Conservation (phyloP, 2,329 filamentous ascomycete genomes). For the Colletotrichum musae region DNA sequence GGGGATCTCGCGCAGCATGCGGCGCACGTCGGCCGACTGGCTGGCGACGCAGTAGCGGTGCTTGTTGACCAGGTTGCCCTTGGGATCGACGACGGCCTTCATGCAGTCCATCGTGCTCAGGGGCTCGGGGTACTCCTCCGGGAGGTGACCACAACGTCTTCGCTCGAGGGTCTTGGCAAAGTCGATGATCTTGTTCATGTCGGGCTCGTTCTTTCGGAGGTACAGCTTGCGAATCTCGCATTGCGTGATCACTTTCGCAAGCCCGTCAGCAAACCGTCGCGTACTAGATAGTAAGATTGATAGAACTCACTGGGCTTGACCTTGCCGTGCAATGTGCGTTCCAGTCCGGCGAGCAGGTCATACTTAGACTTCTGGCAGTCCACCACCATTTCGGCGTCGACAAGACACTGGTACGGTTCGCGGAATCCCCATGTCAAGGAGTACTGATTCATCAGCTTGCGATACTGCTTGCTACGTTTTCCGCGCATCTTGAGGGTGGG, state of each 20-base stretch:
- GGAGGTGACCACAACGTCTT: constrained; percentile 83
- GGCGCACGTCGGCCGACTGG: constrained; percentile 76
- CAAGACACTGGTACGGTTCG: constrained; percentile 92
- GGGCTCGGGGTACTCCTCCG: constrained; percentile 78
- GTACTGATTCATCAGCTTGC: constrained; percentile 95
- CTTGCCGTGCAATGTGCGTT: constrained; percentile 88
- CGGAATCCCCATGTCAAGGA: constrained; percentile 90
- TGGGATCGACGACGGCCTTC: constrained; percentile 82
- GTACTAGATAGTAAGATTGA: background rate
- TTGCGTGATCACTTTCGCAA: constrained; percentile 78
- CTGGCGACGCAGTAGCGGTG: constrained; percentile 84
- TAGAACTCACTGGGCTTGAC: constrained; percentile 80
- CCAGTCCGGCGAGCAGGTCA: constrained; percentile 83
- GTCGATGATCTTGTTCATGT: constrained; percentile 74
- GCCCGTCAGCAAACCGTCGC: background rate
- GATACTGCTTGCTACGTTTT: constrained; percentile 67
- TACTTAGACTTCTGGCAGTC: constrained; percentile 90
- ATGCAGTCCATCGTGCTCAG: constrained; percentile 80
- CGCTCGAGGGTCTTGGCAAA: constrained; percentile 80
- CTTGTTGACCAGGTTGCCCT: constrained; percentile 79
- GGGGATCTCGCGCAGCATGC: constrained; percentile 74
- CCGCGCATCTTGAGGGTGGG: constrained; percentile 58
- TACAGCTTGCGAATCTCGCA: constrained; percentile 87
- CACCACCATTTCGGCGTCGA: constrained; percentile 88
- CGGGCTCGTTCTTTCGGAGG: constrained; percentile 68